Evolutionary conservation across 1,284 basidiomycete species (phyloP).

Genomic region (Peniophora sp.): DNA sequence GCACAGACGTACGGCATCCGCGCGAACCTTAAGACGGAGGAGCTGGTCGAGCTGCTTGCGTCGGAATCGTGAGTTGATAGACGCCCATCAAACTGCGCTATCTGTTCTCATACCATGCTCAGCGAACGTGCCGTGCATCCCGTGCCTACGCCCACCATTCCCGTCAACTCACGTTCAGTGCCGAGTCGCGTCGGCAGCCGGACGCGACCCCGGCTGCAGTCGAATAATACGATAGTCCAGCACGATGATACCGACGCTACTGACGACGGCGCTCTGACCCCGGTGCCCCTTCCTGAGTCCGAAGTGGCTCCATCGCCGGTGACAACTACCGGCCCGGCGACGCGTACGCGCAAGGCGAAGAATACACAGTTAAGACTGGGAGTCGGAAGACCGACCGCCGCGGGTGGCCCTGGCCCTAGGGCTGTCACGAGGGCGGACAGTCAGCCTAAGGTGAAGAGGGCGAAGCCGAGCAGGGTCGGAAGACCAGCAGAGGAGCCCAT

Average conservation of each 20-base stretch:
- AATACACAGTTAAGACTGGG: slow-evolving; percentile 62
- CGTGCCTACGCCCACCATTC: slow-evolving; percentile 9
- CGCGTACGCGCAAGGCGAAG: slow-evolving; percentile 58
- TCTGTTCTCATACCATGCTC: slow-evolving; percentile 1
- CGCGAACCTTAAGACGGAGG: slow-evolving; percentile 72
- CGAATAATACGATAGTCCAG: slow-evolving; percentile 38
- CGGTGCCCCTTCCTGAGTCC: slow-evolving; percentile 6
- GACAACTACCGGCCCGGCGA: slow-evolving; percentile 18
- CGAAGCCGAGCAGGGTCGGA: slow-evolving; percentile 39
- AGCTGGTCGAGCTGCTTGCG: slow-evolving; percentile 53
- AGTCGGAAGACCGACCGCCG: slow-evolving; percentile 58
- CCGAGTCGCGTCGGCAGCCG: slow-evolving; percentile 27
- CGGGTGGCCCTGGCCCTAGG: slow-evolving; percentile 56
- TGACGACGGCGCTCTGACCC: slow-evolving; percentile 36
- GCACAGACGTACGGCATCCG: slow-evolving; percentile 65
- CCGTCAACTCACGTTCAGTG: slow-evolving; percentile 15
- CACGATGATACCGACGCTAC: slow-evolving; percentile 20
- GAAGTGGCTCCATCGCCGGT: slow-evolving; percentile 6
- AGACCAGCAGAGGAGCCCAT: slow-evolving; percentile 51
- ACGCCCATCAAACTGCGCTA: slow-evolving; percentile 1
- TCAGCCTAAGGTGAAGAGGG: slow-evolving; percentile 38
- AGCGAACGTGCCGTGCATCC: slow-evolving; percentile 5
- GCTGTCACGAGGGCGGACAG: slow-evolving; percentile 50
- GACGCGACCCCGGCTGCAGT: slow-evolving; percentile 26
- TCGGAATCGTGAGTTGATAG: neutral